Evolutionary conservation across 2,329 filamentous ascomycete genomes (phyloP).

Genomic region (Seiridium unicorne): DNA sequence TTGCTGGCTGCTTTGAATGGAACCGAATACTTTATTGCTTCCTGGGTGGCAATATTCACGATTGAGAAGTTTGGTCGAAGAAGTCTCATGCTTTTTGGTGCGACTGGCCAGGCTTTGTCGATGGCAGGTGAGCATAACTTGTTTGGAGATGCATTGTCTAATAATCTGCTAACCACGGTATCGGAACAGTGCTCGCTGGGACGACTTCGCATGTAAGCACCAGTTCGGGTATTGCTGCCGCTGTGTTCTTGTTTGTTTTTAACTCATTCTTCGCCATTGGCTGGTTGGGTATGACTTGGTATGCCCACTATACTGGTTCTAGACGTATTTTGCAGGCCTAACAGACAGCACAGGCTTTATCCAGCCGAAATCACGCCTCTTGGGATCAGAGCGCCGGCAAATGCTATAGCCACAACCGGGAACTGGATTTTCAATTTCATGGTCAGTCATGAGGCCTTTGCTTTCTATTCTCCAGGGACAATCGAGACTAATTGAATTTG

Average conservation of each 20-base stretch:
- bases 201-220: conserved; percentile 29
- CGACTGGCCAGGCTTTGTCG: conserved; percentile 58
- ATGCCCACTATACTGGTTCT: background rate
- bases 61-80: conserved; percentile 57
- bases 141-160: background rate
- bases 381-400: conserved; percentile 5
- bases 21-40: conserved; percentile 39
- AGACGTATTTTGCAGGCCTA: background rate
- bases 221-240: conserved; percentile 25
- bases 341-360: background rate
- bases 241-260: conserved; percentile 47
- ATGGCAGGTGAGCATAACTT: conserved; percentile 54
- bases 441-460: background rate
- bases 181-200: conserved; percentile 43
- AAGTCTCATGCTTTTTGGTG: conserved; percentile 70
- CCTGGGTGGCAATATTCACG: conserved; percentile 34
- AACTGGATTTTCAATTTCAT: conserved; percentile 21
- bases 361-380: conserved; percentile 12
- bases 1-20: conserved; percentile 55
- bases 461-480: background rate
- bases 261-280: conserved; percentile 53
- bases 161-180: background rate
- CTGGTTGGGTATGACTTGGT: conserved; percentile 56
- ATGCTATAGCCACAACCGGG: conserved; percentile 7
- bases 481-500: background rate